These are phyloP conservation scores for Ramaria rubella DNA, from an alignment of 768 basidiomycete genomes.

Conservation along the genomic window DNA sequence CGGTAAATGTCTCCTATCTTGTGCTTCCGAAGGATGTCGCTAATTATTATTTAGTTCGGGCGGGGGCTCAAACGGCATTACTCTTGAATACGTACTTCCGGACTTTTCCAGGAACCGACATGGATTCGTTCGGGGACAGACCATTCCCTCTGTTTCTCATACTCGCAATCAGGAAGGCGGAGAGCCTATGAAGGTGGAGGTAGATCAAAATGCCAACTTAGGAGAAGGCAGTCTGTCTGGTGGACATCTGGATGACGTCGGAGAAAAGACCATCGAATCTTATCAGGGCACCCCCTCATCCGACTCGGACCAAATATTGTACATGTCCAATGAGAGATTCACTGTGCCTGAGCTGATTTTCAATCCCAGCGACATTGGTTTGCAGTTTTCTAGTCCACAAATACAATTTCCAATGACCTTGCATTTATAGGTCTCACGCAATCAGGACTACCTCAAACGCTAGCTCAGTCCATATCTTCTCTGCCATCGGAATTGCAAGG, in stretches of 20 bases:
- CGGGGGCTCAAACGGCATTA: slow-evolving; percentile 54
- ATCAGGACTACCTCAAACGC: slow-evolving; percentile 66
- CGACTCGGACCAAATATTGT: slow-evolving; percentile 62
- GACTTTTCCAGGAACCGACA: slow-evolving; percentile 67
- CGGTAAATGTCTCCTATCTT: slow-evolving; percentile 45
- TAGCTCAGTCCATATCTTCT: slow-evolving; percentile 67
- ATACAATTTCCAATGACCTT: not conserved
- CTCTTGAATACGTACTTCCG: slow-evolving; percentile 87
- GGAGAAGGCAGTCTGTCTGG: not conserved
- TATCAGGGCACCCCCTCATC: slow-evolving; percentile 21
- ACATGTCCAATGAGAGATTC: slow-evolving; percentile 90
- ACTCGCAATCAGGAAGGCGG: not conserved
- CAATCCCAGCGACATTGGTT: slow-evolving; percentile 84
- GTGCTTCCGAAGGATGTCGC: slow-evolving; percentile 1
- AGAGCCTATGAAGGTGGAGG: not conserved
- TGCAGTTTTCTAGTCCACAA: slow-evolving; percentile 15
- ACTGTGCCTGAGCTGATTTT: slow-evolving; percentile 90
- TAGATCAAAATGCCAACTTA: not conserved
- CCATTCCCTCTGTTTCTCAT: not conserved
- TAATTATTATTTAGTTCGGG: slow-evolving; percentile 27
- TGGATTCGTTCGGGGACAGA: slow-evolving; percentile 43
- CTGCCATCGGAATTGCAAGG: slow-evolving; percentile 80
- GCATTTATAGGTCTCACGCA: slow-evolving; percentile 61
- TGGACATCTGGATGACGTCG: not conserved
- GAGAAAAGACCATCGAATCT: not conserved